Conservation (phyloP, 2,329 filamentous ascomycete species). For the Blastomyces gilchristii region DNA sequence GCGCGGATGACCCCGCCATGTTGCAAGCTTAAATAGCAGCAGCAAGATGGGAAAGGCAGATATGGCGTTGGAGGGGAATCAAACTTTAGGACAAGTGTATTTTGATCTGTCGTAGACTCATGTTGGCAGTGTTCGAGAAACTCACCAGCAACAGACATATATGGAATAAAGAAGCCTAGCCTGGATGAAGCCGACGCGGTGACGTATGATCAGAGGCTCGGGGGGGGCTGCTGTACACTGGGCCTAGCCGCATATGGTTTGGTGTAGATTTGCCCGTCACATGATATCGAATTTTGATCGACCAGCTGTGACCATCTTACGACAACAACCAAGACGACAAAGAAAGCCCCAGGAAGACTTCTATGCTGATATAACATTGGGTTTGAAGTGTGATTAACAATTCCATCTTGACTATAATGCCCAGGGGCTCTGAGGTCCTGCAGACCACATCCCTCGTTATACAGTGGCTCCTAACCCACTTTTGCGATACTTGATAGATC, state of each 20-base stretch:
- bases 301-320: too few species aligned
- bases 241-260: background rate
- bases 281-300: background rate
- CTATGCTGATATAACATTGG: background rate
- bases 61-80: background rate
- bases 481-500: background rate
- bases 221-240: background rate
- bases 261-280: background rate
- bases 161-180: background rate
- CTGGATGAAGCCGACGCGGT: background rate
- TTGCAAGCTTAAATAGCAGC: background rate
- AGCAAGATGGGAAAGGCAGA: background rate
- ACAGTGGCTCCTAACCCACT: background rate
- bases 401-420: background rate
- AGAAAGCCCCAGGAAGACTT: background rate
- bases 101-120: background rate
- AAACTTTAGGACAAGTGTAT: background rate
- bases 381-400: background rate
- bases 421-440: background rate
- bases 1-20: constrained; percentile 26
- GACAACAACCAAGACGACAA: too few species aligned
- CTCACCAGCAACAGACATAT: background rate
- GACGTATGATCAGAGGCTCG: background rate
- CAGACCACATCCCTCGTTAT: background rate
- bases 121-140: background rate